Percentiles rank a stretch among this genome's conserved stretches.
These are phyloP conservation scores for Zasmidium cellare DNA, from an alignment of 2,329 filamentous ascomycete genomes.

Conservation along the genomic window DNA sequence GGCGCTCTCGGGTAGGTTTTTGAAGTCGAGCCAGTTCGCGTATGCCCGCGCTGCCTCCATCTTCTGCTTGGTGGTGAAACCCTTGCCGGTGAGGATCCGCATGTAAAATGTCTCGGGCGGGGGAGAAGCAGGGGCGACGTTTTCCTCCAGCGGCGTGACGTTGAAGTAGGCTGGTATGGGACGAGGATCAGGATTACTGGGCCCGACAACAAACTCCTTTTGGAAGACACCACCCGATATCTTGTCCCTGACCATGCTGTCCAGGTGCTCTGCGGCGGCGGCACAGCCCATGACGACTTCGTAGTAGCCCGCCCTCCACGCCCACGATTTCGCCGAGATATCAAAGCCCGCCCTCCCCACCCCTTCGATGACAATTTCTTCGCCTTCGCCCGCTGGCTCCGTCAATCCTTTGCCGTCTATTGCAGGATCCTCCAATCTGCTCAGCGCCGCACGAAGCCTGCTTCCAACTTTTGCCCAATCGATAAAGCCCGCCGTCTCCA, in stretches of 20 bases:
- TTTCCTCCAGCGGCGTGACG: constrained; percentile 68
- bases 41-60: constrained; percentile 81
- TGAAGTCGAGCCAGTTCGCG: constrained; percentile 82
- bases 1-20: constrained; percentile 64
- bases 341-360: constrained; percentile 64
- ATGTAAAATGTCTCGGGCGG: constrained; percentile 76
- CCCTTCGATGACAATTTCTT: constrained; percentile 46
- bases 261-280: constrained; percentile 74
- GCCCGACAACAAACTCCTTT: constrained; percentile 72
- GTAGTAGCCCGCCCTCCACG: constrained; percentile 85
- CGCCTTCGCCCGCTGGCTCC: constrained; percentile 54
- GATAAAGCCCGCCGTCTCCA: constrained; percentile 57
- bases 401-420: constrained; percentile 68
- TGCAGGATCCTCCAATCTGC: constrained; percentile 66
- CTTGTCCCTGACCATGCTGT: constrained; percentile 73
- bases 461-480: constrained; percentile 70
- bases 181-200: constrained; percentile 77
- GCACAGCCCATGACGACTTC: constrained; percentile 77
- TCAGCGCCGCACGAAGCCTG: constrained; percentile 60
- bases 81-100: constrained; percentile 76
- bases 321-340: constrained; percentile 71
- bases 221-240: constrained; percentile 68
- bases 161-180: constrained; percentile 67
- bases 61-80: constrained; percentile 75
- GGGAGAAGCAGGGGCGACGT: constrained; percentile 70